These are phyloP conservation scores for Onygenales sp. DNA, from an alignment of 2,329 filamentous ascomycete genomes.

Conservation along the genomic window DNA sequence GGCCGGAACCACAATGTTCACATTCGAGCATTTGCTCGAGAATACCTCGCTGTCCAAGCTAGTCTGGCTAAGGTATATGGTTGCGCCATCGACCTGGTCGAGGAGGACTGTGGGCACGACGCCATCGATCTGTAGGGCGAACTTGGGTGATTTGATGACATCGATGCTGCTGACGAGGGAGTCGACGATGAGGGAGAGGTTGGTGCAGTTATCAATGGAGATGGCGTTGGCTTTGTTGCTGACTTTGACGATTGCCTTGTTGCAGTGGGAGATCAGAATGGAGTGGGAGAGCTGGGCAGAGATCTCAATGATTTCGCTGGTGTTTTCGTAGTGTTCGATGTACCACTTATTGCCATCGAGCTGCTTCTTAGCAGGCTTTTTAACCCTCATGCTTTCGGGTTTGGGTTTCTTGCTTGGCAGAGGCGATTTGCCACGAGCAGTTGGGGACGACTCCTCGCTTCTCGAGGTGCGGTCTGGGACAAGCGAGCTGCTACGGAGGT, in stretches of 20 bases:
- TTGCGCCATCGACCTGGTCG: conserved; percentile 86
- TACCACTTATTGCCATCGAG: conserved; percentile 90
- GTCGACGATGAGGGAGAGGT: conserved; percentile 78
- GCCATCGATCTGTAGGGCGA: conserved; percentile 86
- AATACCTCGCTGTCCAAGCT: conserved; percentile 73
- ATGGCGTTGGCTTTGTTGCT: conserved; percentile 96
- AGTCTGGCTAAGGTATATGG: conserved; percentile 75
- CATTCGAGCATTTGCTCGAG: conserved; percentile 73
- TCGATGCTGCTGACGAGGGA: conserved; percentile 85
- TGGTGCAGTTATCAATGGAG: conserved; percentile 80
- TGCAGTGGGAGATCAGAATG: conserved; percentile 84
- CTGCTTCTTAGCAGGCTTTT: conserved; percentile 71
- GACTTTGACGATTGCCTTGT: conserved; percentile 79
- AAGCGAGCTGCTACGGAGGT: conserved; percentile 62
- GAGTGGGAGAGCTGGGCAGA: conserved; percentile 76
- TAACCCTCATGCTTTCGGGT: conserved; percentile 72
- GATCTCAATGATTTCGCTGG: conserved; percentile 65
- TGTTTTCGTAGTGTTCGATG: conserved; percentile 85
- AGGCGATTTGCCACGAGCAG: conserved; percentile 64
- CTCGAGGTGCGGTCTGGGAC: conserved; percentile 52
- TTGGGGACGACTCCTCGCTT: conserved; percentile 42
- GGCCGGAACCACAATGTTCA: conserved; percentile 79
- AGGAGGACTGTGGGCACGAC: conserved; percentile 78
- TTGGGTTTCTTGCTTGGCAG: conserved; percentile 82
- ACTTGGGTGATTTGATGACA: conserved; percentile 89